A percentile compares a stretch with the other conserved stretches of the same genome.
These are phyloP conservation scores for Isatis tinctoria DNA, from an alignment of 345 rosid species.

Conservation along the genomic window DNA sequence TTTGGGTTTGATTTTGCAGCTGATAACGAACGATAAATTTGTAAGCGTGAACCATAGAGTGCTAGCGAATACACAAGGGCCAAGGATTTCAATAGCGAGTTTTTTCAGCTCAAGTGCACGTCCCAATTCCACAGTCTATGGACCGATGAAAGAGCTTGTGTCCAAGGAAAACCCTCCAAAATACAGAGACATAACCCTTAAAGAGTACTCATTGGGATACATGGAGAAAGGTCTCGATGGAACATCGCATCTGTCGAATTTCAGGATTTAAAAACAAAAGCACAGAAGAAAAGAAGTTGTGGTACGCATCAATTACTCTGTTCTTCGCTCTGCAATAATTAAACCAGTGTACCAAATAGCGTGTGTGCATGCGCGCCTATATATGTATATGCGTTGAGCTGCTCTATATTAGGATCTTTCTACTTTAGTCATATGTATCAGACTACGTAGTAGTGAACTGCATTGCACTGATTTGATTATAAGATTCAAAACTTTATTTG, in stretches of 20 bases:
- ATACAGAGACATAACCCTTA: constrained; percentile 21
- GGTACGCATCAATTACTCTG: background rate
- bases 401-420: background rate
- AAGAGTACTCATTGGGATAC: constrained; percentile 16
- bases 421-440: background rate
- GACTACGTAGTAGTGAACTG: background rate
- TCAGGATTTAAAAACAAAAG: background rate
- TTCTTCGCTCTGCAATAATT: background rate
- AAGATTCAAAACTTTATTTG: background rate
- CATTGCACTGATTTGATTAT: background rate
- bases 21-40: constrained; percentile 42
- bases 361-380: background rate
- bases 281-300: background rate
- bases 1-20: constrained; percentile 18
- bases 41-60: constrained; percentile 40
- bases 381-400: background rate
- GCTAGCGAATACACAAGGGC: constrained; percentile 26
- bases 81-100: constrained; percentile 42
- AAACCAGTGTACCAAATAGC: background rate
- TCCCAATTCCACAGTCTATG: constrained; percentile 11
- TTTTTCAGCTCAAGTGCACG: constrained; percentile 25
- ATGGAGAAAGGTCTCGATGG: constrained; percentile 30
- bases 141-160: constrained; percentile 42
- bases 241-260: constrained; percentile 19
- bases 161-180: constrained; percentile 42